Percentiles rank a stretch among this genome's conserved stretches.
phyloP scores from a whole-genome alignment of 2,329 filamentous ascomycete species.

The Pseudogymnoascus sp. region DNA sequence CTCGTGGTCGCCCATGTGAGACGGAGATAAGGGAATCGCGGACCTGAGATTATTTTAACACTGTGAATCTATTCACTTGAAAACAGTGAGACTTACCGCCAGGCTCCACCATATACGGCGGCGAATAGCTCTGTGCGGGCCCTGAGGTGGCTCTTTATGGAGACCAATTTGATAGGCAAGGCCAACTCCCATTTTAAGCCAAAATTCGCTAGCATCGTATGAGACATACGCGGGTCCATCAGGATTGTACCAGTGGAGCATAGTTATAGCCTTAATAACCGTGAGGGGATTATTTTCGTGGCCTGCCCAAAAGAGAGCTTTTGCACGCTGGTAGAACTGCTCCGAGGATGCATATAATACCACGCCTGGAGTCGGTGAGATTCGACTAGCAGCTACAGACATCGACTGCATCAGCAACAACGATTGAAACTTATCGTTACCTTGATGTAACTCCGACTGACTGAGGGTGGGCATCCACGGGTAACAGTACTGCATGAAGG shows the following conservation, averaged over 20 bases:
- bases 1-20: background rate
- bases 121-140: background rate
- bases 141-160: background rate
- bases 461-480: background rate
- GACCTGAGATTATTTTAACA: background rate
- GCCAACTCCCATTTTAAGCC: background rate
- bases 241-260: conserved; percentile 30
- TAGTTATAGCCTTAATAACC: conserved; percentile 26
- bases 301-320: conserved; percentile 27
- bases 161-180: background rate
- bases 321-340: conserved; percentile 25
- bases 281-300: conserved; percentile 27
- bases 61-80: background rate
- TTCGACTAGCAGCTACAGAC: background rate
- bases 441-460: background rate
- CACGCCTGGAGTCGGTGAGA: background rate
- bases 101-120: background rate
- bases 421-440: background rate
- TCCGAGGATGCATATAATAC: background rate
- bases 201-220: background rate
- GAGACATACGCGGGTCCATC: conserved; percentile 28
- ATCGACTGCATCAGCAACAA: background rate
- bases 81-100: background rate
- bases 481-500: background rate
- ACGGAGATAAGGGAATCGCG: background rate